Evolutionary conservation across 345 rosid genomes (phyloP).

Genomic region (Camelina hispida): DNA sequence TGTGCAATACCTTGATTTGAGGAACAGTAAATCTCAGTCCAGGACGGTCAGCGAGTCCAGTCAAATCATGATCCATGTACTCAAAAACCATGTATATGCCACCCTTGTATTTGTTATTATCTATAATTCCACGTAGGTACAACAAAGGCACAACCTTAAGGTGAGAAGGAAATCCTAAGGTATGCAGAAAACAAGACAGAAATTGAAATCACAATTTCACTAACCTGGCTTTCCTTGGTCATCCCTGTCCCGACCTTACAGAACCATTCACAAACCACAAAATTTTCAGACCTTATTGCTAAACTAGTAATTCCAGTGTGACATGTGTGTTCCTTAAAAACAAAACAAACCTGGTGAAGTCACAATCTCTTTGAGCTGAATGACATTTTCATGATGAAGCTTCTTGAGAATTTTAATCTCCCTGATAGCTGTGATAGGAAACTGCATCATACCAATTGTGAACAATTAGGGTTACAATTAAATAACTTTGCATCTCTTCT

Average conservation of each 20-base stretch:
- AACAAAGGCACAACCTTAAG: constrained; percentile 5
- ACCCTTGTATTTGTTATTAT: constrained; percentile 91
- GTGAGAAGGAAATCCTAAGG: neutral
- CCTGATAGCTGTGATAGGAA: constrained; percentile 61
- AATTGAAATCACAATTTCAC: neutral
- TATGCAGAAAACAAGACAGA: neutral
- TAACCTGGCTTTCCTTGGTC: constrained; percentile 88
- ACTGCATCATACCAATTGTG: constrained; percentile 45
- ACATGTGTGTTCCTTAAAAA: constrained; percentile 13
- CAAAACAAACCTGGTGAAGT: constrained; percentile 53
- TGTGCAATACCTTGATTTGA: constrained; percentile 77
- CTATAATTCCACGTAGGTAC: constrained; percentile 45
- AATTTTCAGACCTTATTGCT: neutral
- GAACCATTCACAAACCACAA: neutral
- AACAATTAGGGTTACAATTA: constrained; percentile 14
- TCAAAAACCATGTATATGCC: constrained; percentile 98
- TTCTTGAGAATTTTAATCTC: constrained; percentile 62
- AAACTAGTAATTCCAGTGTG: neutral
- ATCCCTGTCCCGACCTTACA: constrained; percentile 82
- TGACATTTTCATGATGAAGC: constrained; percentile 60
- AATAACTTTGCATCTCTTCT: neutral
- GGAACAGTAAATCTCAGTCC: constrained; percentile 91
- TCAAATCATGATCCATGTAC: constrained; percentile 98
- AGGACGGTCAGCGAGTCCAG: constrained; percentile 95
- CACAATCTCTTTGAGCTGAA: constrained; percentile 59